Evolutionary conservation across 257 asterid genomes (phyloP).

Genomic region (Solanum phureja): DNA sequence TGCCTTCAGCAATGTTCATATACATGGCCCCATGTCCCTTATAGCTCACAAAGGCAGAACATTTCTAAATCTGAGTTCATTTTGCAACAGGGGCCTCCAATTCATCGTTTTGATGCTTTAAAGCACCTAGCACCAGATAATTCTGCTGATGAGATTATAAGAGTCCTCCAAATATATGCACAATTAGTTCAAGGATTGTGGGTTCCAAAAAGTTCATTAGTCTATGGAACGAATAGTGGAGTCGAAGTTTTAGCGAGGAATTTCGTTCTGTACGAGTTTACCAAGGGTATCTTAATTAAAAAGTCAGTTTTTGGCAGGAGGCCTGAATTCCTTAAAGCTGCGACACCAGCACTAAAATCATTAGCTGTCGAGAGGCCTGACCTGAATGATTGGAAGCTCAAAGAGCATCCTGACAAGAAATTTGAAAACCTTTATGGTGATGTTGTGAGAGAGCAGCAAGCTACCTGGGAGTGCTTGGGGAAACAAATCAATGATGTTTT

Average conservation of each 20-base stretch:
- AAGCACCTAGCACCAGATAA: constrained; percentile 62
- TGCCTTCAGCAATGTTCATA: background rate
- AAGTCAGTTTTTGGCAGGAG: constrained; percentile 14
- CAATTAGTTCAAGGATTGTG: constrained; percentile 86
- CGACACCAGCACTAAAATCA: constrained; percentile 37
- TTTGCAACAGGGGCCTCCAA: constrained; percentile 53
- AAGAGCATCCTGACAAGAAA: constrained; percentile 45
- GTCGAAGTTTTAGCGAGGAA: constrained; percentile 39
- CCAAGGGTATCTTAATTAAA: constrained; percentile 35
- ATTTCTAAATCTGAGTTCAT: constrained; percentile 15
- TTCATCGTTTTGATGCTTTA: constrained; percentile 67
- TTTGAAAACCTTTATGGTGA: constrained; percentile 43
- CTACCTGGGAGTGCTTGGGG: constrained; percentile 38
- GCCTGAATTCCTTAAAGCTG: constrained; percentile 12
- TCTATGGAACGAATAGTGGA: constrained; percentile 33
- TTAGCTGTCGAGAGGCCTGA: constrained; percentile 46
- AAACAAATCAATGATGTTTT: constrained; percentile 15
- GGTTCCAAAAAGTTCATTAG: constrained; percentile 55
- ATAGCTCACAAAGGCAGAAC: background rate
- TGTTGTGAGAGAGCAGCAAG: constrained; percentile 44
- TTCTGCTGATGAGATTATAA: constrained; percentile 50
- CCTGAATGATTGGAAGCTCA: constrained; percentile 70
- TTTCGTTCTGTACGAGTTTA: constrained; percentile 47
- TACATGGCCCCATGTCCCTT: background rate
- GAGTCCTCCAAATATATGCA: constrained; percentile 50